These are phyloP conservation scores for Hepatocystis sp. DNA, from an alignment of 169 alveolate species.

Conservation along the genomic window DNA sequence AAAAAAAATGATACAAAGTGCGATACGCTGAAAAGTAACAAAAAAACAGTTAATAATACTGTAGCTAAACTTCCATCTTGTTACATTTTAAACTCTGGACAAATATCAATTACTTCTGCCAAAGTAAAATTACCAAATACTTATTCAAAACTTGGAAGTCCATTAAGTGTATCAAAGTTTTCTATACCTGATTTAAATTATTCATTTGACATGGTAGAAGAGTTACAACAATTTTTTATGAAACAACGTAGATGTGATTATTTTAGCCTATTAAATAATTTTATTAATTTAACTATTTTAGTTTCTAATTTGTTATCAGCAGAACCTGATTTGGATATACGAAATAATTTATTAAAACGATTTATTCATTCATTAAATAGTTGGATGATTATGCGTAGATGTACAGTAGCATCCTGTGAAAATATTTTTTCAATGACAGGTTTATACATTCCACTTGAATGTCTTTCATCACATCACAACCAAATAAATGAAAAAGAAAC, in stretches of 20 bases:
- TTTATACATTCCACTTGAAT: slow-evolving; percentile 84
- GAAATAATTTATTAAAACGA: slow-evolving; percentile 76
- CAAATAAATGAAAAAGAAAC: background rate
- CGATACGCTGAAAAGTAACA: too few species aligned
- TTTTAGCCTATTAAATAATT: slow-evolving; percentile 88
- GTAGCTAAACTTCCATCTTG: slow-evolving; percentile 77
- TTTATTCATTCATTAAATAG: slow-evolving; percentile 84
- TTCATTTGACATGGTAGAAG: slow-evolving; percentile 82
- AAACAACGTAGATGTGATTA: slow-evolving; percentile 92
- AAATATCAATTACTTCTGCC: slow-evolving; percentile 77
- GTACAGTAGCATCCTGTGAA: slow-evolving; percentile 87
- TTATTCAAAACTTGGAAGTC: slow-evolving; percentile 85
- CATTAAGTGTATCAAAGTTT: slow-evolving; percentile 81
- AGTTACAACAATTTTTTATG: slow-evolving; percentile 87
- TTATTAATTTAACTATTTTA: slow-evolving; percentile 83
- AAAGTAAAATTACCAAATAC: slow-evolving; percentile 85
- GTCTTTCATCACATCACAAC: slow-evolving; percentile 35
- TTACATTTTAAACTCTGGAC: slow-evolving; percentile 59
- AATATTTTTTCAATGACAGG: slow-evolving; percentile 87
- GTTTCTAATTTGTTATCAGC: slow-evolving; percentile 80
- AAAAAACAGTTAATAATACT: too few species aligned
- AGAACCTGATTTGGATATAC: slow-evolving; percentile 83
- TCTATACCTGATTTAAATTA: slow-evolving; percentile 79
- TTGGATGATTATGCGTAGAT: slow-evolving; percentile 88
- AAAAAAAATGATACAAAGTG: too few species aligned